Percentiles rank a stretch among this genome's conserved stretches.
Evolutionary conservation across 176 grass and related monocot genomes (phyloP).

Genomic region (Paspalum notatum): DNA sequence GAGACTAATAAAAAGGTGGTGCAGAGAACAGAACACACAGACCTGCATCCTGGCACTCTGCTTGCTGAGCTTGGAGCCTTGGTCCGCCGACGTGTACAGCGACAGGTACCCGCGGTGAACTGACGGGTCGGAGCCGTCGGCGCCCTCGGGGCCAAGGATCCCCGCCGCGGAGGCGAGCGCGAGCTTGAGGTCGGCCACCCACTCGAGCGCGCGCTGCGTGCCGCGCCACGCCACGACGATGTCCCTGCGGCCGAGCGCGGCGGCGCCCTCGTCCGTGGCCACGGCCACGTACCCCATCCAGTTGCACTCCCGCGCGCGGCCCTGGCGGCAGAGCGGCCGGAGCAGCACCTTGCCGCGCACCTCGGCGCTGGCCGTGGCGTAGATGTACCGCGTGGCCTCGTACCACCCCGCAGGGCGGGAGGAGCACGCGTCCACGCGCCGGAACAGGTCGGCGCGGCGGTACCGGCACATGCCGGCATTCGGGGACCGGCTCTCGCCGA

Average conservation of each 20-base stretch:
- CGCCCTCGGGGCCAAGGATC: conserved; percentile 50
- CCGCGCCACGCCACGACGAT: conserved; percentile 84
- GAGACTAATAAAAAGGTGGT: not conserved
- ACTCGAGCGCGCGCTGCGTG: conserved; percentile 70
- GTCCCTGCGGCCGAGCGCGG: conserved; percentile 72
- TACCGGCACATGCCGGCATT: conserved; percentile 65
- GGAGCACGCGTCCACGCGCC: conserved; percentile 57
- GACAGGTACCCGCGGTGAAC: conserved; percentile 78
- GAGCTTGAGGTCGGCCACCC: conserved; percentile 76
- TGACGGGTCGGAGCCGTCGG: conserved; percentile 44
- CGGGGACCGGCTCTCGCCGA: conserved; percentile 61
- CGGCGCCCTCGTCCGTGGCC: conserved; percentile 73
- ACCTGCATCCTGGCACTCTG: conserved; percentile 80
- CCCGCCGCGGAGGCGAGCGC: conserved; percentile 55
- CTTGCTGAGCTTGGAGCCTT: conserved; percentile 50
- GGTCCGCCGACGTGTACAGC: conserved; percentile 75
- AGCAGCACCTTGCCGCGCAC: conserved; percentile 53
- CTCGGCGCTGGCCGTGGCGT: conserved; percentile 74
- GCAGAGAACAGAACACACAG: not conserved
- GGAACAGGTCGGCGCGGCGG: conserved; percentile 57
- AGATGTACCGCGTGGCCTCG: conserved; percentile 58
- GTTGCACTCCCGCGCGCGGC: conserved; percentile 54
- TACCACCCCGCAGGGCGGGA: conserved; percentile 43
- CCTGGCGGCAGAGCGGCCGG: conserved; percentile 42
- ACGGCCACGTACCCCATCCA: conserved; percentile 91